phyloP scores from a whole-genome alignment of 129 eudicot species.

The Flaveria bidentis region DNA sequence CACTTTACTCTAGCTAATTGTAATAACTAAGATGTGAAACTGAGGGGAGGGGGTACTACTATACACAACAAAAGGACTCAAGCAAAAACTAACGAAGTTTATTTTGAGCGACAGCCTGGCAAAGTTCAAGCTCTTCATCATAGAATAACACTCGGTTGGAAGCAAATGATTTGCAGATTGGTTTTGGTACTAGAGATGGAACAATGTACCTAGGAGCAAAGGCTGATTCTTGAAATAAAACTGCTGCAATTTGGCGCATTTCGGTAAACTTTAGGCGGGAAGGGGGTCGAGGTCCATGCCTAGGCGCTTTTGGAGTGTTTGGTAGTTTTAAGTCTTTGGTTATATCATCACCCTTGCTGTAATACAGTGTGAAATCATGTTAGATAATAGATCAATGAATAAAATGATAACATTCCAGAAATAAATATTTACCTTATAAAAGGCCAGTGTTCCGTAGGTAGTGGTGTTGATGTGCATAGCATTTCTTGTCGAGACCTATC shows the following conservation, averaged over 20 bases:
- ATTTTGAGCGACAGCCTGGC: slow-evolving; percentile 98
- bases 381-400: not conserved
- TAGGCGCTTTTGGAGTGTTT: slow-evolving; percentile 94
- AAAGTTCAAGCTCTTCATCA: slow-evolving; percentile 83
- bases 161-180: slow-evolving; percentile 77
- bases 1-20: slow-evolving; percentile 30
- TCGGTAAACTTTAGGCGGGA: slow-evolving; percentile 75
- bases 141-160: slow-evolving; percentile 85
- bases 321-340: slow-evolving; percentile 49
- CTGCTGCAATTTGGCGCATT: slow-evolving; percentile 88
- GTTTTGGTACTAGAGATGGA: slow-evolving; percentile 63
- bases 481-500: slow-evolving; percentile 90
- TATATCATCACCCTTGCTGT: slow-evolving; percentile 69
- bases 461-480: slow-evolving; percentile 78
- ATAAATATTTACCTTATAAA: slow-evolving; percentile 49
- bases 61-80: slow-evolving; percentile 24
- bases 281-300: slow-evolving; percentile 97
- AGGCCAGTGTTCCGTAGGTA: slow-evolving; percentile 86
- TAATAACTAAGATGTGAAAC: slow-evolving; percentile 19
- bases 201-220: slow-evolving; percentile 65
- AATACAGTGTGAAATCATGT: slow-evolving; percentile 10
- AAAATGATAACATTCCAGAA: not conserved
- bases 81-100: slow-evolving; percentile 64
- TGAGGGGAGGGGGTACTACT: slow-evolving; percentile 25
- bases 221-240: slow-evolving; percentile 81